Evolutionary conservation across 108 stramenopile genomes (phyloP), one percentile per base, ranked within the genome.

Genomic region (Ochromonas danica): DNA sequence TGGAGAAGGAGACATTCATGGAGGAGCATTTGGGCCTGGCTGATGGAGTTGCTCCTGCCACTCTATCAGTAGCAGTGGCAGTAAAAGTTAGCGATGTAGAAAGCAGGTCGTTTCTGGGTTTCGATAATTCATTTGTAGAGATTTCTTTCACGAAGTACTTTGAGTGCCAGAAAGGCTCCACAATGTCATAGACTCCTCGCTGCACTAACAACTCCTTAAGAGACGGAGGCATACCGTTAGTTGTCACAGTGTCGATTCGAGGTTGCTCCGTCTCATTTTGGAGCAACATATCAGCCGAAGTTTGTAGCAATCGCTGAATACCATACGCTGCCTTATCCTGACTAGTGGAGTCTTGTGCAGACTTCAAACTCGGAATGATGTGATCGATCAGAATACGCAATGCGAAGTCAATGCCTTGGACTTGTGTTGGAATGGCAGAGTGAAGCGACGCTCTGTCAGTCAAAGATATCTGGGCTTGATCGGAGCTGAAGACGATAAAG

Each of bases 361-460:
- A 57, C 38, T 75, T 75, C 40, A 75, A 60, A 14, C 72, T 33
- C 10, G 72, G 72, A 6, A 75, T 33, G 10, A 75, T 6, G 22
- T 75, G 31, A 31, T 33, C 17, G 3, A 10, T 33, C 17, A 75
- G 31, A 42, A 75, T 27, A 33, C 22, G 28, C 72, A 75, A 10
- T 28, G 45, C 51, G 40, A 75, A 75, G 10, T 45, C 43, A 27
- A 41, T 28, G 14, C 3, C 31, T 38, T 6, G 6, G 27, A 75
- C 30, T 6, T 27, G 14, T 33, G 14, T 35, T 57, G 72, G 72
- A 41, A 41, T 10, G 3, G 72, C 36, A 33, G 72, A 27, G 40
- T 75, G 17, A 6, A 41, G 40, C 3, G 36, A 6, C 36, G 10
- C 10, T 41, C 72, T 3, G 10, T 41, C 45, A 6, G 45, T 14